A percentile compares a stretch with the other conserved stretches of the same genome.
These are phyloP conservation scores for Sugiyamaella sp. DNA, from an alignment of 1,139 yeast genomes.

Conservation along the genomic window DNA sequence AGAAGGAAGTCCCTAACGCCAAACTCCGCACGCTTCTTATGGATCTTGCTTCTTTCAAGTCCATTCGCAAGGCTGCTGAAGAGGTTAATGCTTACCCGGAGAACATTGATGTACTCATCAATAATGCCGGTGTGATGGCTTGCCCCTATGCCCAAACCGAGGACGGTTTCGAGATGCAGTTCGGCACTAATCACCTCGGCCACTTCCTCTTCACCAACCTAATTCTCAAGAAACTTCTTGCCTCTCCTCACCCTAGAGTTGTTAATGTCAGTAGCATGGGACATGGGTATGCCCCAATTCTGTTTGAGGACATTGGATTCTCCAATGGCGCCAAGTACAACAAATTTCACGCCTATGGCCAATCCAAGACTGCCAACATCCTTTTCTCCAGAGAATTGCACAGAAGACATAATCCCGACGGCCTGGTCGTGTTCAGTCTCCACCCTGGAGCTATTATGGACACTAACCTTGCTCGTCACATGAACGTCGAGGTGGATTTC, in stretches of 20 bases:
- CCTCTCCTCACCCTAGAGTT: slow-evolving; percentile 60
- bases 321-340: slow-evolving; percentile 24
- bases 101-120: slow-evolving; percentile 50
- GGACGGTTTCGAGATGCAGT: slow-evolving; percentile 70
- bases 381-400: slow-evolving; percentile 16
- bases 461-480: slow-evolving; percentile 13
- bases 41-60: slow-evolving; percentile 20
- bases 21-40: slow-evolving; percentile 14
- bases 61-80: slow-evolving; percentile 19
- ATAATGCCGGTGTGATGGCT: slow-evolving; percentile 81
- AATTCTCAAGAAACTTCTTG: slow-evolving; percentile 58
- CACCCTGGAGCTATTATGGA: slow-evolving; percentile 25
- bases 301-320: slow-evolving; percentile 33
- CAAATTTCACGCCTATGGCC: slow-evolving; percentile 33
- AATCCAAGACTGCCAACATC: slow-evolving; percentile 38
- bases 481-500: slow-evolving; percentile 3
- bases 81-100: slow-evolving; percentile 18
- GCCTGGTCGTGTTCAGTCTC: slow-evolving; percentile 21
- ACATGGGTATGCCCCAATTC: slow-evolving; percentile 45
- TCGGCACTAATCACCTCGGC: slow-evolving; percentile 74
- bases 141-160: slow-evolving; percentile 61
- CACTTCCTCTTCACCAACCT: slow-evolving; percentile 50
- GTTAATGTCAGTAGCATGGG: slow-evolving; percentile 70
- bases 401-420: slow-evolving; percentile 15
- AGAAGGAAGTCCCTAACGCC: slow-evolving; percentile 17